Evolutionary conservation across 495 filamentous ascomycete genomes (phyloP), one percentile per base, ranked within the genome.

Genomic region (Aspergillus nanangensis): DNA sequence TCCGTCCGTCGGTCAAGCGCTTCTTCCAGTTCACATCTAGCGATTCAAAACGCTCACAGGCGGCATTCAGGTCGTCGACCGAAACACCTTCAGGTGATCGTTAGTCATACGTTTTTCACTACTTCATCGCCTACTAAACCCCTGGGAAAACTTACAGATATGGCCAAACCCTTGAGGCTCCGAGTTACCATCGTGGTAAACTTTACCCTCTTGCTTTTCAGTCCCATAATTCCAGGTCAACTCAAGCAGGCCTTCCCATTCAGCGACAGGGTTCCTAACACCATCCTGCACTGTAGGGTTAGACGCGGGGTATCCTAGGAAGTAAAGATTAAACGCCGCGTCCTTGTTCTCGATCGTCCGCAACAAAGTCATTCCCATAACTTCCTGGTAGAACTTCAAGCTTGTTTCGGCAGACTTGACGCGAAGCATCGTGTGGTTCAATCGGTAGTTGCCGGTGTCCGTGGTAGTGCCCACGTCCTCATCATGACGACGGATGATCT

Each of bases 161-260:
- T 94, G 89, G 1, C 92, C 92, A 55, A 95, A 98, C 21, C 93
- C 93, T 63, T 96, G 88, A 1, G 91, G 93, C 64, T 94, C 72
- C 17, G 80, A 71, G 63, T 98, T 98, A 8, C 93, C 93, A 53
- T 94, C 83, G 60, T 98, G 93, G 59, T 98, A 98, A 34, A 82
- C 82, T 56, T 90, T 89, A 37, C 75, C 71, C 44, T 82, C 75
- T 53, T 96, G 81, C 58, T 88, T 92, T 75, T 98, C 93, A 2
- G 93, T 96, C 33, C 93, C 93, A 52, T 95, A 93, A 61, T 98
- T 96, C 88, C 89, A 96, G 17, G 91, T 96, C 54, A 98, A 58
- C 70, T 96, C 91, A 9, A 96, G 70, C 41, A 96, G 59, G 2
- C 92, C 92, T 60, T 96, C 92, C 40, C 80, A 77, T 32, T 80